Evolutionary conservation across 176 grass and related monocot species (phyloP).

Genomic region (Zizania latifolia): DNA sequence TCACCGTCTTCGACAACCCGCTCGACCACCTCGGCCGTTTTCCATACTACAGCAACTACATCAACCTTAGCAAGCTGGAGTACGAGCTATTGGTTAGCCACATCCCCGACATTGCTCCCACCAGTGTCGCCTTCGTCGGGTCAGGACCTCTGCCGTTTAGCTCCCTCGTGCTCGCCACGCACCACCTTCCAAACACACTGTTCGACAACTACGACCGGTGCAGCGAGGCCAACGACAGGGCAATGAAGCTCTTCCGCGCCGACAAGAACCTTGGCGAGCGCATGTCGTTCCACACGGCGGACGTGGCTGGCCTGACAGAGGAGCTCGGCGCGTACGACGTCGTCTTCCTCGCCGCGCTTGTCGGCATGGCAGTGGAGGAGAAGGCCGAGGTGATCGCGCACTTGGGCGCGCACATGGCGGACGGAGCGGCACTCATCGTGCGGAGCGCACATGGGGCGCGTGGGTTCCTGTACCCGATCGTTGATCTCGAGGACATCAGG

Average conservation of each 20-base stretch:
- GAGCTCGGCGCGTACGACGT: slow-evolving; percentile 30
- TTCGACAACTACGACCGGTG: slow-evolving; percentile 56
- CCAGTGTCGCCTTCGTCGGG: slow-evolving; percentile 46
- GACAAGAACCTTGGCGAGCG: slow-evolving; percentile 37
- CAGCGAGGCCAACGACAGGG: slow-evolving; percentile 42
- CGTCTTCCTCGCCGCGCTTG: too few relatives aligned
- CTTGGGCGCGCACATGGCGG: slow-evolving; percentile 48
- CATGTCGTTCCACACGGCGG: slow-evolving; percentile 61
- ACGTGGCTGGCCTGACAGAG: slow-evolving; percentile 37
- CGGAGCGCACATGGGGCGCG: slow-evolving; percentile 80
- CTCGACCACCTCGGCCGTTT: slow-evolving; percentile 59
- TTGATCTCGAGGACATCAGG: slow-evolving; percentile 37
- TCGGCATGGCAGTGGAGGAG: too few relatives aligned
- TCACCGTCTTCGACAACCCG: slow-evolving; percentile 56
- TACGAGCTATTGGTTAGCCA: slow-evolving; percentile 44
- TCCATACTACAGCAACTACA: slow-evolving; percentile 72
- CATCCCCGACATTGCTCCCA: slow-evolving; percentile 17
- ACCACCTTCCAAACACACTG: slow-evolving; percentile 23
- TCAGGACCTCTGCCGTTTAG: slow-evolving; percentile 54
- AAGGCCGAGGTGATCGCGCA: too few relatives aligned
- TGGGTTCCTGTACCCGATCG: slow-evolving; percentile 75
- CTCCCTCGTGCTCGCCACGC: slow-evolving; percentile 44
- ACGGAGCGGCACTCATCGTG: slow-evolving; percentile 45
- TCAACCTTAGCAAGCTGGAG: slow-evolving; percentile 70
- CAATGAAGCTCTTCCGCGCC: slow-evolving; percentile 44